A percentile compares a stretch with the other conserved stretches of the same genome.
Evolutionary conservation across 768 basidiomycete species (phyloP).

Genomic region (Amanita inopinata): DNA sequence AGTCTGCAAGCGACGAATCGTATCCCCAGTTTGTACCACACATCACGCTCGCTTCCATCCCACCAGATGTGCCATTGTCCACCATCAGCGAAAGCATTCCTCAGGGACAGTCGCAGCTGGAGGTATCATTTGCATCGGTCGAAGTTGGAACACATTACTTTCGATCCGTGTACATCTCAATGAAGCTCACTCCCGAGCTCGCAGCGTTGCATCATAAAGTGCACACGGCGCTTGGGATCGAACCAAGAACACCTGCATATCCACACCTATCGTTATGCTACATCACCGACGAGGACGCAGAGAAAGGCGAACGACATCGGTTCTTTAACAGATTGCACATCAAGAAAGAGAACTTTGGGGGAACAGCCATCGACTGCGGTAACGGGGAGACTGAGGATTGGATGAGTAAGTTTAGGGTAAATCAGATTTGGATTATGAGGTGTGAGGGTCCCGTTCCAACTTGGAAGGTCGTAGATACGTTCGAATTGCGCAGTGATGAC

Average conservation of each 20-base stretch:
- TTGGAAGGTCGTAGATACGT: conserved; percentile 41
- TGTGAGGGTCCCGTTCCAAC: conserved; percentile 52
- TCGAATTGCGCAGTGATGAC: background rate
- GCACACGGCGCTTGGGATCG: conserved; percentile 25
- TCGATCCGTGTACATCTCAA: conserved; percentile 56
- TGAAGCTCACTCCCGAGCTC: conserved; percentile 37
- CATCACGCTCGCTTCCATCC: conserved; percentile 52
- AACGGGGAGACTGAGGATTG: conserved; percentile 23
- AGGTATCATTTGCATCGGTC: conserved; percentile 41
- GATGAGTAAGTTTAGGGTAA: conserved; percentile 32
- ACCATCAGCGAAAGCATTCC: conserved; percentile 33
- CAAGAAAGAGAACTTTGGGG: conserved; percentile 23
- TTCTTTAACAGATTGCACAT: conserved; percentile 34
- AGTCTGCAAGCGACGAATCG: conserved; percentile 22
- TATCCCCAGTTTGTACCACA: conserved; percentile 62
- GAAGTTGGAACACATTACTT: conserved; percentile 55
- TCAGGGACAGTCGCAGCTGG: conserved; percentile 22
- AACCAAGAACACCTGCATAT: conserved; percentile 44
- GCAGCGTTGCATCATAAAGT: conserved; percentile 38
- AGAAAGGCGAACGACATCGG: conserved; percentile 36
- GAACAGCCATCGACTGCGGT: conserved; percentile 7
- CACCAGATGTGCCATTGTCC: conserved; percentile 18
- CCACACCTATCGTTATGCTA: conserved; percentile 74
- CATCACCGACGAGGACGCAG: conserved; percentile 55
- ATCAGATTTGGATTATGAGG: conserved; percentile 49